Base-by-base conservation (phyloP, 1,284 basidiomycete species). In the Heimioporus punctisporus region DNA sequence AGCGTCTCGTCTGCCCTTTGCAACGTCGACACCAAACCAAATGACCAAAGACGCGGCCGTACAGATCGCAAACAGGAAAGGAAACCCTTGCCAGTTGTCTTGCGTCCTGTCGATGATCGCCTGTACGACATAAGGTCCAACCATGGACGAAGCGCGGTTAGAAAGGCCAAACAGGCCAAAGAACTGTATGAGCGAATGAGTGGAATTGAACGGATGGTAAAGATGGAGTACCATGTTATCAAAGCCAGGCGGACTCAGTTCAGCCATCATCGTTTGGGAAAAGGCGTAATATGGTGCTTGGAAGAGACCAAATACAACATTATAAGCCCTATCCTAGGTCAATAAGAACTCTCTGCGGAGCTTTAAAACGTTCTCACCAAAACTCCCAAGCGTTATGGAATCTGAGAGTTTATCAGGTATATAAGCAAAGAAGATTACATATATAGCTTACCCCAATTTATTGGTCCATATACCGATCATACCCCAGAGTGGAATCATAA, bases 201-300 rank as follows among this genome's bases (percentile, higher is more conserved):
- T 39, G 10, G 7, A 2, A 8, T 1, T 10, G 5, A 23, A 39
- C 15, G 21, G 12, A n/a, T 15, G 21, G 23, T 4, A 45, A 17
- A 4, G 6, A 19, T 28, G 10, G 21, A 4, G 34, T 53, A 82
- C 85, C 89, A 90, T 92, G 65, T 92, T 91, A 63, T 93, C 89
- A 61, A 88, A 93, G 0, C 90, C 91, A 1, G 89, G 89, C 19
- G 91, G 90, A 25, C 86, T 83, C 15, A 93, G 78, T 65, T 93
- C 92, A 1, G 88, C 87, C 88, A 94, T 92, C 89, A 92, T 90
- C 1, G 92, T 92, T 72, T 93, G 90, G 21, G 88, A 82, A 65
- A 88, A 91, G 1, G 92, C 88, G 66, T 92, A 95, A 76, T 93
- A 95, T 0, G 93, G 92, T 12, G 91, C 92, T 71, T 94, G 92